Evolutionary conservation across 2,329 filamentous ascomycete genomes (phyloP).

Genomic region (Claviceps pazoutovae): DNA sequence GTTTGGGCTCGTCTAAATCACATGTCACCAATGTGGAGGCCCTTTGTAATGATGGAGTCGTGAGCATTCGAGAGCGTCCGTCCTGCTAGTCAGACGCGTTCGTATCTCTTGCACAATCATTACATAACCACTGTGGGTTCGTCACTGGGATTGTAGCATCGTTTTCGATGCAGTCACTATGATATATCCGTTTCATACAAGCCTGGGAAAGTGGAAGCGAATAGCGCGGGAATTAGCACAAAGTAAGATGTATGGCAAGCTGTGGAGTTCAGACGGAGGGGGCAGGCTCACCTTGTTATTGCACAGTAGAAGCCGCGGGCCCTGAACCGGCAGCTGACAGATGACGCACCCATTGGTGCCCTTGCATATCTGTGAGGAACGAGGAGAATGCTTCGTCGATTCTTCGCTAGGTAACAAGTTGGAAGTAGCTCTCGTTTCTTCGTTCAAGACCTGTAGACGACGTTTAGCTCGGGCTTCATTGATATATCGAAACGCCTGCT

Average conservation of each 20-base stretch:
- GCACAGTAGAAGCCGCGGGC: conserved; percentile 34
- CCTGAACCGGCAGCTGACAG: conserved; percentile 34
- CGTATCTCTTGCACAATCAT: conserved; percentile 20
- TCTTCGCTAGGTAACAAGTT: background rate
- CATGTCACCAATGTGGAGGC: too few relatives aligned
- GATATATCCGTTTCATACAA: conserved; percentile 32
- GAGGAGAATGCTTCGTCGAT: conserved; percentile 15
- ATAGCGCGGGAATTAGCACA: background rate
- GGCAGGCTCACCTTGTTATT: conserved; percentile 29
- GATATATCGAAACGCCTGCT: conserved; percentile 28
- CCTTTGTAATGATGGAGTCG: background rate
- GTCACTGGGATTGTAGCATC: conserved; percentile 22
- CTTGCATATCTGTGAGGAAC: conserved; percentile 24
- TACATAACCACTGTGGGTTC: conserved; percentile 29
- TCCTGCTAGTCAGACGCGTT: conserved; percentile 13
- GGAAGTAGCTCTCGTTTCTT: background rate
- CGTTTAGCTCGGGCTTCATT: conserved; percentile 25
- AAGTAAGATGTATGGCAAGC: background rate
- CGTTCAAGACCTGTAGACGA: background rate
- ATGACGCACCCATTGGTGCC: conserved; percentile 31
- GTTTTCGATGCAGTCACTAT: conserved; percentile 30
- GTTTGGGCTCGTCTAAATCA: background rate
- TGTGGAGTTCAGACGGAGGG: background rate
- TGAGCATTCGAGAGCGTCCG: background rate
- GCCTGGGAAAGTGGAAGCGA: conserved; percentile 15